Evolutionary conservation across 345 rosid genomes (phyloP), one percentile per base, ranked within the genome.

Genomic region (Limnanthes douglasii): DNA sequence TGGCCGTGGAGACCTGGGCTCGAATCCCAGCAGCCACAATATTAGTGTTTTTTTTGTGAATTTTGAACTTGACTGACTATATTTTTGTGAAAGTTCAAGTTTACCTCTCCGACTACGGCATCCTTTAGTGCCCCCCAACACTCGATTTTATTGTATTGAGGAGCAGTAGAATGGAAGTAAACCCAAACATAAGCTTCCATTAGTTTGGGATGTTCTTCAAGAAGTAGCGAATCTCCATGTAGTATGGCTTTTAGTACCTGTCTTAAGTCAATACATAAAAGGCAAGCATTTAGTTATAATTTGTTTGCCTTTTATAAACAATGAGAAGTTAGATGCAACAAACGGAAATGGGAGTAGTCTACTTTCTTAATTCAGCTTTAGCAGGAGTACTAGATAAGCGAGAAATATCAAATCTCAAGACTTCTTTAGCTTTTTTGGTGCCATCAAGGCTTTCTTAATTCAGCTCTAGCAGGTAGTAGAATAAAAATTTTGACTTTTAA

Each of bases 1-100:
- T 83, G 83, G 80, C 84, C 78, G 75, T 85, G 66, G 73, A 70
- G 93, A 75, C 73, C 76, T 73, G 69, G 80, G 83, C 80, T 78
- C 41, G 41, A 45, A 45, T 34, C 31, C 18, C 33, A 25, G 31
- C 46, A 22, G 36, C 33, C 20, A 21, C 40, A 21, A 7, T 5
- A 6, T 26, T 3, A 2, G n/a, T 26, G n/a, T 9, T 26, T 26
- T 2, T 26, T 6, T 11, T n/a, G n/a, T n/a, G n/a, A n/a, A n/a
- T n/a, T n/a, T n/a, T n/a, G n/a, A n/a, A n/a, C n/a, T n/a, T n/a
- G n/a, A n/a, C n/a, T n/a, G n/a, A n/a, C n/a, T n/a, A n/a, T n/a
- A n/a, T n/a, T n/a, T n/a, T n/a, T n/a, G n/a, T n/a, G 7, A 15
- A 28, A 37, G 34, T 35, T 10, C 10, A 18, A 31, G 11, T 47